Evolutionary conservation across 2,329 filamentous ascomycete species (phyloP).

Genomic region (Lachnellula hyalina): DNA sequence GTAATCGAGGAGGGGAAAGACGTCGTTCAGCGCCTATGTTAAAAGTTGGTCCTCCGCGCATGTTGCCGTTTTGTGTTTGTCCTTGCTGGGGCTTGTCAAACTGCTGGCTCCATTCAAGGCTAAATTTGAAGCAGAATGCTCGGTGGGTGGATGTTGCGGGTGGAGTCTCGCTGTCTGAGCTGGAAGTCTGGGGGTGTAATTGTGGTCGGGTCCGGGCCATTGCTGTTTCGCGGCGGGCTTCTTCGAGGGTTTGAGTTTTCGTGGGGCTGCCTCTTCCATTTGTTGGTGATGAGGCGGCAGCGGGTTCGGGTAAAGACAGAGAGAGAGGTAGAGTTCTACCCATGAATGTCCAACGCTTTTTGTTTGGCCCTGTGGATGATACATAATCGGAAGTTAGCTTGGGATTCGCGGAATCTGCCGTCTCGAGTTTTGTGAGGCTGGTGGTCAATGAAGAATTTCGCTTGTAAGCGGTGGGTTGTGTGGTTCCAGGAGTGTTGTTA

Average conservation of each 20-base stretch:
- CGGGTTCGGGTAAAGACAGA: slow-evolving; percentile 21
- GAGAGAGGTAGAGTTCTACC: slow-evolving; percentile 55
- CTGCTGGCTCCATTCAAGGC: slow-evolving; percentile 57
- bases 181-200: slow-evolving; percentile 46
- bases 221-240: slow-evolving; percentile 45
- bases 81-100: slow-evolving; percentile 32
- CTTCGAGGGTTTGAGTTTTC: slow-evolving; percentile 47
- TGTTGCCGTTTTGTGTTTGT: slow-evolving; percentile 3
- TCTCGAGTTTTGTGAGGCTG: slow-evolving; percentile 12
- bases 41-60: slow-evolving; percentile 2
- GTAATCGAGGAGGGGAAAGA: slow-evolving; percentile 64
- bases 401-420: slow-evolving; percentile 8
- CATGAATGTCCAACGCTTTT: slow-evolving; percentile 59
- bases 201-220: slow-evolving; percentile 35
- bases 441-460: slow-evolving; percentile 23
- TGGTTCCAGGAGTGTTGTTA: slow-evolving; percentile 5
- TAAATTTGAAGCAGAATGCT: slow-evolving; percentile 68
- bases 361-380: slow-evolving; percentile 29
- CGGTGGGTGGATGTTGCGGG: slow-evolving; percentile 38
- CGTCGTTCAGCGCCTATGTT: slow-evolving; percentile 43
- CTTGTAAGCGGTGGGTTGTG: slow-evolving; percentile 21
- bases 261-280: slow-evolving; percentile 22
- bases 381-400: slow-evolving; percentile 18
- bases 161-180: slow-evolving; percentile 50
- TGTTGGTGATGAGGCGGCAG: slow-evolving; percentile 7